Evolutionary conservation across 2,329 filamentous ascomycete species (phyloP), one percentile per base, ranked within the genome.

Genomic region (Lachnellula occidentalis): DNA sequence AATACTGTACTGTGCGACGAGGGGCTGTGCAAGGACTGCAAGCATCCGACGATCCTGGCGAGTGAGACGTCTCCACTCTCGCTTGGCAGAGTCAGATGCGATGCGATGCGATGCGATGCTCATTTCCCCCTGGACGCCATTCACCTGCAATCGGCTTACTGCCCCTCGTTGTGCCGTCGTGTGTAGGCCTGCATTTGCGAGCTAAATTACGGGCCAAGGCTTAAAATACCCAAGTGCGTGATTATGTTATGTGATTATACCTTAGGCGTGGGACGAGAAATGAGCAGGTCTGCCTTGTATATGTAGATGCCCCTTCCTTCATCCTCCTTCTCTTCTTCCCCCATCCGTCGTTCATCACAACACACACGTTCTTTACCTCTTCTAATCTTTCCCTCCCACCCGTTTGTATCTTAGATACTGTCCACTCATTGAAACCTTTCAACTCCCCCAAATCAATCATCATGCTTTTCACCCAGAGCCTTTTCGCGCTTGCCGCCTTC

Each of bases 391-490:
- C 48, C 51, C n/a, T n/a, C n/a, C 47, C 48, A 2, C 14, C 14
- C 34, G 43, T 58, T 63, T 60, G 62, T 63, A 62, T 64, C 61
- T 54, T 54, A 53, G 64, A 66, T 65, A 64, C 64, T 53, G 57
- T 58, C 60, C 64, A 58, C 55, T 66, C 64, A 48, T 66, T 66
- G 48, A 58, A 56, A 31, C 7, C 24, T 46, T 54, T 53, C 37
- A 46, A 37, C 43, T 49, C 46, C 45, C 43, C 37, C n/a, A 21
- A 45, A 53, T 58, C 51, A 57, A 42, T 60, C 58, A 65, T 47
- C n/a, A 67, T 67, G 66, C 64, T 55, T 57, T 66, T 57, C 59
- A 61, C 62, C 31, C 61, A 57, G 55, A 45, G 66, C 45, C 58
- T 63, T 34, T 59, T 61, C 41, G 62, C 64, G 56, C 27, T 66